Evolutionary conservation across 2,329 filamentous ascomycete species (phyloP).

Genomic region (Colletotrichum falcatum): DNA sequence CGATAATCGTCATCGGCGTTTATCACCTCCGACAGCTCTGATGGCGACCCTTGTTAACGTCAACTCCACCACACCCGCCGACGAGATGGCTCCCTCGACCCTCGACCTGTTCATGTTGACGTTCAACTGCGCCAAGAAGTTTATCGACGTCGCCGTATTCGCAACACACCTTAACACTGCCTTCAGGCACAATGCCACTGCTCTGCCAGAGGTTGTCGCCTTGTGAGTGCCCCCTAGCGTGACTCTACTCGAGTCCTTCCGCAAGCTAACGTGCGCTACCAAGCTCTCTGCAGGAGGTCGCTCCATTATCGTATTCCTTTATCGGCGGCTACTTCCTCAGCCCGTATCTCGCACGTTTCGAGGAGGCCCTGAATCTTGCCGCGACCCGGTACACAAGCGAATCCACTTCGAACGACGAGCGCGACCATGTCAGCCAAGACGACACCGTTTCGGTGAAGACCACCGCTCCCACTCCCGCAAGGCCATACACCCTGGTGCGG

Average conservation of each 20-base stretch:
- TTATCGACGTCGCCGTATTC: conserved; percentile 78
- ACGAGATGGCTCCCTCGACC: conserved; percentile 56
- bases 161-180: conserved; percentile 75
- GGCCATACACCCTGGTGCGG: conserved; percentile 76
- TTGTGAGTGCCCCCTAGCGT: conserved; percentile 59
- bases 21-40: conserved; percentile 29
- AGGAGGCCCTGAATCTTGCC: conserved; percentile 78
- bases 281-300: conserved; percentile 89
- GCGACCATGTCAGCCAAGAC: conserved; percentile 42
- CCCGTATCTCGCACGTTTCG: conserved; percentile 80
- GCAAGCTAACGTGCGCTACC: conserved; percentile 33
- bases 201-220: conserved; percentile 66
- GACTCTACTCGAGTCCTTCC: conserved; percentile 3
- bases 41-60: conserved; percentile 35
- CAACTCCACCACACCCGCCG: conserved; percentile 35
- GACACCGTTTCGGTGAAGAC: conserved; percentile 39
- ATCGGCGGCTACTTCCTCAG: conserved; percentile 84
- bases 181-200: conserved; percentile 62
- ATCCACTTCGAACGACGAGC: conserved; percentile 44
- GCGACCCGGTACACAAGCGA: conserved; percentile 54
- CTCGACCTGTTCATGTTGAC: conserved; percentile 84
- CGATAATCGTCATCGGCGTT: conserved; percentile 31
- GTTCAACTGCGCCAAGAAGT: conserved; percentile 85
- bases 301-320: conserved; percentile 86
- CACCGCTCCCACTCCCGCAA: conserved; percentile 43